phyloP scores from a whole-genome alignment of 140 eudicot species.

The Anethum foeniculum region DNA sequence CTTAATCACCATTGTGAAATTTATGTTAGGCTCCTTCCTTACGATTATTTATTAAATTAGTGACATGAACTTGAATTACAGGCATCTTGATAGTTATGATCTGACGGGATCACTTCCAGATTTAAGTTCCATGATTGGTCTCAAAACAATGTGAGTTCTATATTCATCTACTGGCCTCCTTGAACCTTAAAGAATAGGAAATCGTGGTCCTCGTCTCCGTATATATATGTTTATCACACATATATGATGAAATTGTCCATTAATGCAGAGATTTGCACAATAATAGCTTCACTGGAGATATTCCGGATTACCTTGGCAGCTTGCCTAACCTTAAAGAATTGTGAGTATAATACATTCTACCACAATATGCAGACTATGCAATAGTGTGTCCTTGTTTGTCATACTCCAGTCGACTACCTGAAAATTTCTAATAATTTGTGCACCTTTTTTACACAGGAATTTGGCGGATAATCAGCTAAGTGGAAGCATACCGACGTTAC shows the following conservation, averaged over 20 bases:
- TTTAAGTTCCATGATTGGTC: conserved; percentile 60
- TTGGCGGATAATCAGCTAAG: conserved; percentile 45
- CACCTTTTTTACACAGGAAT: conserved; percentile 33
- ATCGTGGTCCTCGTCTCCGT: neutral
- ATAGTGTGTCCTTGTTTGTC: neutral
- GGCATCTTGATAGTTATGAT: conserved; percentile 46
- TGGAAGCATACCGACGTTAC: conserved; percentile 51
- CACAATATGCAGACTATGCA: conserved; percentile 40
- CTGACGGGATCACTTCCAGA: conserved; percentile 63
- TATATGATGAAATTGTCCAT: neutral
- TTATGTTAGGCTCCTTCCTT: neutral
- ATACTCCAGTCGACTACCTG: conserved; percentile 17
- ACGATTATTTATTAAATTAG: neutral
- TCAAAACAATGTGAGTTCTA: conserved; percentile 44
- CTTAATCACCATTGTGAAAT: neutral
- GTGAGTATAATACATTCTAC: neutral
- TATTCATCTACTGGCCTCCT: neutral
- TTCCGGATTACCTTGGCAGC: conserved; percentile 11
- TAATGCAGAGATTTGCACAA: conserved; percentile 50
- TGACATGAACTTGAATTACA: conserved; percentile 9
- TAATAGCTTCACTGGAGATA: conserved; percentile 38
- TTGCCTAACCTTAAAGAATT: conserved; percentile 23
- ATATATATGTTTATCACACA: neutral
- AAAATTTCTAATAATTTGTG: neutral
- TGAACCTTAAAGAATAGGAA: too few relatives aligned